Conservation (phyloP, 768 basidiomycete species). For the Suillus weaverae region DNA sequence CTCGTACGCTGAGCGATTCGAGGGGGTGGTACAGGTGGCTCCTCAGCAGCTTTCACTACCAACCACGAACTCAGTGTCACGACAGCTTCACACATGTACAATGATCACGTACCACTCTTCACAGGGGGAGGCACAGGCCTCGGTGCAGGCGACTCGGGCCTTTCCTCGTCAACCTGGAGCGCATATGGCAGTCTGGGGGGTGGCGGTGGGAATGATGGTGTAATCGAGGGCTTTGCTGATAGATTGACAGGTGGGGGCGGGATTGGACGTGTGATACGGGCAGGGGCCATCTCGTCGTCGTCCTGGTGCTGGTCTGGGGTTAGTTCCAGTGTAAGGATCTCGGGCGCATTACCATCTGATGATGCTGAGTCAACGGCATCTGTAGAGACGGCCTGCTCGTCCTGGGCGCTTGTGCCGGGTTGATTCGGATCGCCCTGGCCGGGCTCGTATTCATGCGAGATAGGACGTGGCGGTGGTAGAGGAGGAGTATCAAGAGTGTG, state of each 20-base stretch:
- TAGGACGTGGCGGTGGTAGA: background rate
- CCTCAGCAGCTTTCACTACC: slow-evolving; percentile 13
- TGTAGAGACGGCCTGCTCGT: background rate
- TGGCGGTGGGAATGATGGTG: slow-evolving; percentile 19
- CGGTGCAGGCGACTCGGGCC: slow-evolving; percentile 30
- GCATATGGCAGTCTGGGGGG: slow-evolving; percentile 15
- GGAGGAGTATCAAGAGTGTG: background rate
- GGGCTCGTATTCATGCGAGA: background rate
- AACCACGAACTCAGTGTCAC: slow-evolving; percentile 9
- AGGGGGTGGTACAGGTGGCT: slow-evolving; percentile 8
- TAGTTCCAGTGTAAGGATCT: background rate
- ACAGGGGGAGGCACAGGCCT: slow-evolving; percentile 31
- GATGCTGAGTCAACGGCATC: background rate
- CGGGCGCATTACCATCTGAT: background rate
- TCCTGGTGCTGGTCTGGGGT: slow-evolving; percentile 11
- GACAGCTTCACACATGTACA: background rate
- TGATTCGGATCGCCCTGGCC: background rate
- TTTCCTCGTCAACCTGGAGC: slow-evolving; percentile 21
- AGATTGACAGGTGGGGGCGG: slow-evolving; percentile 35
- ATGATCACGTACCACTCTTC: slow-evolving; percentile 26
- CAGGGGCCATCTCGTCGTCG: slow-evolving; percentile 30
- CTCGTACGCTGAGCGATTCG: slow-evolving; percentile 24
- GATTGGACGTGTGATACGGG: slow-evolving; percentile 31
- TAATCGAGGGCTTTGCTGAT: slow-evolving; percentile 18
- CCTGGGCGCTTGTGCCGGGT: background rate